Conservation (phyloP, 441 rosid genomes). For the Capsella rubella region DNA sequence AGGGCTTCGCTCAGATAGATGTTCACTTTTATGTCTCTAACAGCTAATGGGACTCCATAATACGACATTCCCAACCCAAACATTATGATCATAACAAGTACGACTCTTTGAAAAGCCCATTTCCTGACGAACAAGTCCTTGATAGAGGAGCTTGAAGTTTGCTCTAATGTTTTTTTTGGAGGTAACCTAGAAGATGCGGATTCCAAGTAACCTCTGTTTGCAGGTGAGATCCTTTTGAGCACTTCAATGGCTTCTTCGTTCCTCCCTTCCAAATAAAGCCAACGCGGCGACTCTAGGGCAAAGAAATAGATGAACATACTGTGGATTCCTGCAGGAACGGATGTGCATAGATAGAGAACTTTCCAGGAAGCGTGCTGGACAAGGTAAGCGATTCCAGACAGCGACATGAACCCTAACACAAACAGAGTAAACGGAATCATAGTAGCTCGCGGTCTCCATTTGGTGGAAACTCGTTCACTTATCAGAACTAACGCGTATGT, state of each 20-base stretch:
- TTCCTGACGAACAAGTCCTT: conserved; percentile 50
- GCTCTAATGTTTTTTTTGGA: conserved; percentile 40
- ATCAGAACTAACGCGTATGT: conserved; percentile 65
- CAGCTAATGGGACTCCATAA: conserved; percentile 76
- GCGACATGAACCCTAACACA: conserved; percentile 62
- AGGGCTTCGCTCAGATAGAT: conserved; percentile 62
- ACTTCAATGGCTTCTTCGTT: conserved; percentile 53
- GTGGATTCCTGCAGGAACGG: conserved; percentile 53
- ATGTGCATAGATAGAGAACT: conserved; percentile 60
- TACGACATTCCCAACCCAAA: conserved; percentile 69
- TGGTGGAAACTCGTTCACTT: conserved; percentile 59
- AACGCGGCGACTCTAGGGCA: conserved; percentile 70
- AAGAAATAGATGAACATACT: conserved; percentile 46
- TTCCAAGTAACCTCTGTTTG: background rate
- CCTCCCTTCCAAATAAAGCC: conserved; percentile 66
- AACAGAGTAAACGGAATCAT: conserved; percentile 60
- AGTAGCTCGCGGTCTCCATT: conserved; percentile 67
- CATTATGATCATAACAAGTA: conserved; percentile 45
- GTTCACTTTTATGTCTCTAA: conserved; percentile 52
- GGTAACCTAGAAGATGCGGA: conserved; percentile 38
- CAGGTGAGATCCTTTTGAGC: conserved; percentile 28
- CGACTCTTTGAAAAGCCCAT: conserved; percentile 63
- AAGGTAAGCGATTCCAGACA: conserved; percentile 63
- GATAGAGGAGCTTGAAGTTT: conserved; percentile 44
- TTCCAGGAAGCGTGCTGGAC: conserved; percentile 65